Evolutionary conservation across 2,329 filamentous ascomycete genomes (phyloP).

Genomic region (Ascochyta fabae): DNA sequence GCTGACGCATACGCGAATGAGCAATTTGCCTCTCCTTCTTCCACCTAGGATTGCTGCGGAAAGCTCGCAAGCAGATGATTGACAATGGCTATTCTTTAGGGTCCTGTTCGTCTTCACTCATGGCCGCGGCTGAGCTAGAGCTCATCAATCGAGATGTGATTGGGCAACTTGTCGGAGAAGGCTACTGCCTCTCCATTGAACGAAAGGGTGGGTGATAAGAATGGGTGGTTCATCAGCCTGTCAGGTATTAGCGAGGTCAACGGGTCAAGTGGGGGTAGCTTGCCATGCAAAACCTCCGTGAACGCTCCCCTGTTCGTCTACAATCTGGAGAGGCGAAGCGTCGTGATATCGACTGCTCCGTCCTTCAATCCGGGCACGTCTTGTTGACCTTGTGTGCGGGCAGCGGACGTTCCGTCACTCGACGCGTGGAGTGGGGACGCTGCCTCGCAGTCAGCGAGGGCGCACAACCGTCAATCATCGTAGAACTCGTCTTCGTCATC

Average conservation of each 20-base stretch:
- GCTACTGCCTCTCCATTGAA: slow-evolving; percentile 44
- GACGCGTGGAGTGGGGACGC: slow-evolving; percentile 65
- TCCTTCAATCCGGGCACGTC: slow-evolving; percentile 42
- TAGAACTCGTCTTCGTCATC: slow-evolving; percentile 83
- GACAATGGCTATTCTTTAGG: slow-evolving; percentile 31
- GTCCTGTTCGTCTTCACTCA: slow-evolving; percentile 19
- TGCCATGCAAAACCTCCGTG: slow-evolving; percentile 47
- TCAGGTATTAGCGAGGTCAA: background rate
- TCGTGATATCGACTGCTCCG: slow-evolving; percentile 40
- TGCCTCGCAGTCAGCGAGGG: slow-evolving; percentile 89
- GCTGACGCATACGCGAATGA: slow-evolving; percentile 31
- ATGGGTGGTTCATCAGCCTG: slow-evolving; percentile 46
- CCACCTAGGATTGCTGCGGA: slow-evolving; percentile 30
- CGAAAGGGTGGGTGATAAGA: slow-evolving; percentile 48
- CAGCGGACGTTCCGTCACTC: slow-evolving; percentile 62
- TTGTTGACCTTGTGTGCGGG: slow-evolving; percentile 45
- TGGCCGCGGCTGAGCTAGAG: slow-evolving; percentile 23
- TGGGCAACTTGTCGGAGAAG: slow-evolving; percentile 23
- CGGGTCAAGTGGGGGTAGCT: slow-evolving; percentile 3
- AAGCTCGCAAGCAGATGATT: slow-evolving; percentile 38
- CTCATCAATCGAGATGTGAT: slow-evolving; percentile 25
- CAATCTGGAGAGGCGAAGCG: slow-evolving; percentile 50
- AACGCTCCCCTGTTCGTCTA: slow-evolving; percentile 44
- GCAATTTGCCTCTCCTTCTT: slow-evolving; percentile 35
- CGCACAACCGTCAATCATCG: slow-evolving; percentile 88